Evolutionary conservation across 164 flowering plant species (phyloP).

Genomic region (Umbilicus rupestris): DNA sequence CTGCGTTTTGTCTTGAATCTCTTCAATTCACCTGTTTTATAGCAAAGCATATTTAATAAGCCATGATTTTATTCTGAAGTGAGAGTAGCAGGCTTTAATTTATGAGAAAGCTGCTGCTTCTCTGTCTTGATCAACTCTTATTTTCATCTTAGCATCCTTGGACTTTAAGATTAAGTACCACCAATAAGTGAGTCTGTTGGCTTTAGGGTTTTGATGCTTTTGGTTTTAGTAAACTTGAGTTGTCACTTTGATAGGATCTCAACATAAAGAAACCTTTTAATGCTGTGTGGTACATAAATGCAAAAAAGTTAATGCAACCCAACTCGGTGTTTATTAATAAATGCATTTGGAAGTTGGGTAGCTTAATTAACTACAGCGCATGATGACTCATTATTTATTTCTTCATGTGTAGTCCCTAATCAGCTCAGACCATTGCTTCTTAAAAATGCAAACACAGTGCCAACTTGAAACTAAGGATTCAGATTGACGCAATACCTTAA

Average conservation of each 20-base stretch:
- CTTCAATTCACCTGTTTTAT: too few species aligned
- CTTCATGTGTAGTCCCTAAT: too few species aligned
- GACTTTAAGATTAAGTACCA: neutral
- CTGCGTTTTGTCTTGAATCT: too few species aligned
- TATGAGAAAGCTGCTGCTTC: neutral
- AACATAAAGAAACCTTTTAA: neutral
- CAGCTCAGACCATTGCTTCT: too few species aligned
- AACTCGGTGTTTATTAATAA: neutral
- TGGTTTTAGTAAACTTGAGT: neutral
- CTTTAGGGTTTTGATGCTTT: neutral
- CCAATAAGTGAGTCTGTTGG: neutral
- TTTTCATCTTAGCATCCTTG: neutral
- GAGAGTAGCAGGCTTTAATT: neutral
- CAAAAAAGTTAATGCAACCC: neutral
- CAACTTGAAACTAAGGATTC: too few species aligned
- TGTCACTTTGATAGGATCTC: conserved; percentile 1
- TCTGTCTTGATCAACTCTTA: neutral
- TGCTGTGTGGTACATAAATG: neutral
- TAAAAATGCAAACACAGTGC: too few species aligned
- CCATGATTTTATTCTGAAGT: too few species aligned
- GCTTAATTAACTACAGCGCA: neutral
- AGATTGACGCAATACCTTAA: too few species aligned
- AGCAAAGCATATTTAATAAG: too few species aligned
- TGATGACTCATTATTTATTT: too few species aligned
- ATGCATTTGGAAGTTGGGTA: neutral